These are phyloP conservation scores for Termitomyces sp. DNA, from an alignment of 768 basidiomycete species.

Conservation along the genomic window DNA sequence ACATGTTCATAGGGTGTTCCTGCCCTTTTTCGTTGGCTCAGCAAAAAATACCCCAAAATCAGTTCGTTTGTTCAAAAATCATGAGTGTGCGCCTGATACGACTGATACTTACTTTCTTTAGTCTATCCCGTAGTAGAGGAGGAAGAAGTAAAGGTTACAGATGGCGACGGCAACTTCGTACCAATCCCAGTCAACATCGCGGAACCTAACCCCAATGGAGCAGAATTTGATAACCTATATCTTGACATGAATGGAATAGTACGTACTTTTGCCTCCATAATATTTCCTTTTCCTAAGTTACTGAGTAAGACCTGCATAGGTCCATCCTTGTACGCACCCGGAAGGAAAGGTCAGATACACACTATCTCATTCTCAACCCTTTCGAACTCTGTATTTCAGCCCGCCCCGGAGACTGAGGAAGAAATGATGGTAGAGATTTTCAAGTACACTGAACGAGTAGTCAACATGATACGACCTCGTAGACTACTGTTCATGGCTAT, in stretches of 20 bases:
- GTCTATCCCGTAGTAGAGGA: conserved; percentile 82
- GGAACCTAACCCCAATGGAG: conserved; percentile 86
- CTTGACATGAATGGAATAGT: conserved; percentile 99
- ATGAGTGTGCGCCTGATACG: neutral
- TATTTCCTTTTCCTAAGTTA: neutral
- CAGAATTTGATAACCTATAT: conserved; percentile 95
- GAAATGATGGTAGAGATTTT: conserved; percentile 99
- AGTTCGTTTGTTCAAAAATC: conserved; percentile 39
- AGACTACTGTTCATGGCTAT: conserved; percentile 98
- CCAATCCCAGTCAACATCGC: conserved; percentile 76
- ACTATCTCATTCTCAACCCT: neutral
- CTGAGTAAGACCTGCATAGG: conserved; percentile 34
- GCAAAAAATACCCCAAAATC: conserved; percentile 98
- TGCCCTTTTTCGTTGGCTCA: conserved; percentile 96
- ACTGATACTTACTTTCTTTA: conserved; percentile 19
- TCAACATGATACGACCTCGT: conserved; percentile 94
- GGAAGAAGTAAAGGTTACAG: conserved; percentile 64
- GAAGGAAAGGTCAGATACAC: conserved; percentile 73
- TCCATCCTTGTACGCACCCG: conserved; percentile 98
- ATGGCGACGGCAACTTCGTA: conserved; percentile 60
- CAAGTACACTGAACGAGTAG: conserved; percentile 93
- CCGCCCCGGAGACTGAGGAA: conserved; percentile 95
- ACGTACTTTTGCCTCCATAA: conserved; percentile 19
- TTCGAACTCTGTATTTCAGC: conserved; percentile 35
- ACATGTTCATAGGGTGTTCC: conserved; percentile 75